Evolutionary conservation across 2,329 filamentous ascomycete genomes (phyloP).

Genomic region (Stagonosporopsis cucurbitacearum): DNA sequence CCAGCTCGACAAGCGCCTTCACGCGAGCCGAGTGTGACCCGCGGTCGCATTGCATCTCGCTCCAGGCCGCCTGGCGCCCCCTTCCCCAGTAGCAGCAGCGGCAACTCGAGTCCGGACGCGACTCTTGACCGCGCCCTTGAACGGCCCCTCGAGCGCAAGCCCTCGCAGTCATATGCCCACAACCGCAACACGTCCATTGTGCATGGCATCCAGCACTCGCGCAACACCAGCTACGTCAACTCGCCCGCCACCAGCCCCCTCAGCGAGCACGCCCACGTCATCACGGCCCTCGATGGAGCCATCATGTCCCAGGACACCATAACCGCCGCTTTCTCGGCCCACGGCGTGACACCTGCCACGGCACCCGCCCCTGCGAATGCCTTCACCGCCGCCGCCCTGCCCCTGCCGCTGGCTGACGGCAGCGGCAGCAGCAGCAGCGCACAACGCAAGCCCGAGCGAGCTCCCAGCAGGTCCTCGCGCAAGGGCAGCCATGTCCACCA

Average conservation of each 20-base stretch:
- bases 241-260: constrained; percentile 79
- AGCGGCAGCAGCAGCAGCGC: constrained; percentile 26
- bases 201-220: constrained; percentile 89
- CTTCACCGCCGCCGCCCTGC: constrained; percentile 6
- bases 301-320: constrained; percentile 50
- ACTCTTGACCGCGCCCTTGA: constrained; percentile 57
- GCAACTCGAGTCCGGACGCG: constrained; percentile 47
- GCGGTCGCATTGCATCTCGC: constrained; percentile 55
- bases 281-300: constrained; percentile 50
- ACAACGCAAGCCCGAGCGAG: constrained; percentile 52
- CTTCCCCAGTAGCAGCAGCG: constrained; percentile 41
- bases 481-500: constrained; percentile 76
- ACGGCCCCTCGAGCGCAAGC: constrained; percentile 58
- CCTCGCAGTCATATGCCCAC: constrained; percentile 70
- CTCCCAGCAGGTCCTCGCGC: constrained; percentile 66
- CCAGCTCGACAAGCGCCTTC: constrained; percentile 47
- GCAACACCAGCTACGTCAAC: constrained; percentile 86
- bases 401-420: constrained; percentile 24
- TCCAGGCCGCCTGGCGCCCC: constrained; percentile 51
- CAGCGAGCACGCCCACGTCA: constrained; percentile 82
- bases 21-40: constrained; percentile 53
- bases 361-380: constrained; percentile 19
- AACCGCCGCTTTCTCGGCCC: constrained; percentile 45
- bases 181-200: constrained; percentile 97
- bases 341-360: constrained; percentile 30